Evolutionary conservation across 2,329 filamentous ascomycete species (phyloP), one percentile per base, ranked within the genome.

Genomic region (Sporothrix inflata): DNA sequence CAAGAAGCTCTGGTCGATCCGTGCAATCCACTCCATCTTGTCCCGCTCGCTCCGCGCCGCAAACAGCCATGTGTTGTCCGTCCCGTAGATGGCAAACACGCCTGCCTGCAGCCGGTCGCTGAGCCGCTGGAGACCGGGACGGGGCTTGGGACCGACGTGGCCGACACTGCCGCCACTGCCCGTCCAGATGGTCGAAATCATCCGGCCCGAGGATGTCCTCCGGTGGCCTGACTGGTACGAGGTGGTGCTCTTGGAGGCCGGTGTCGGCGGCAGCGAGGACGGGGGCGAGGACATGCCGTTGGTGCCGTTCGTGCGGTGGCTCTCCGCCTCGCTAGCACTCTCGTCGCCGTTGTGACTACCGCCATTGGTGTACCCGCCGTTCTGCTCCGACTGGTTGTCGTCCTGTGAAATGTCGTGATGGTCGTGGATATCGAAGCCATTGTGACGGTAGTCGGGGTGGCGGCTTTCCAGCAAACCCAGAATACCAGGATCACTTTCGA

Each of bases 21-120:
- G 91, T 81, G 97, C 88, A 77, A 99, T 97, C 96, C 96, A 99
- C 80, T 98, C 96, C 77, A 94, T 91, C 85, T 98, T 97, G 81
- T 98, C 94, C 66, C 91, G 88, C 83, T 98, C 95, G 77, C 90
- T 95, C 73, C 94, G 87, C 30, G 94, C 93, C 16, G 94, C 93
- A 81, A 99, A 98, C 53, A 99, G 85, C 88, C 94, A 99, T 42
- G 94, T 97, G 81, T 98, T 98, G 80, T 96, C 92, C 73, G 92
- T 93, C 55, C 93, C 95, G 79, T 98, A 99, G 68, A 99, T 89
- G 14, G 96, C 96, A 85, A 97, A 99, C 53, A 98, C 92, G 75
- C 92, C 91, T 4, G 89, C 87, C 77, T 89, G 87, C 80, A 87
- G 83, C 81, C 89, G 81, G 78, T 88, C 86, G 78, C 84, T 88